phyloP scores from a whole-genome alignment of 2,329 filamentous ascomycete genomes.

The Lachnellula arida region DNA sequence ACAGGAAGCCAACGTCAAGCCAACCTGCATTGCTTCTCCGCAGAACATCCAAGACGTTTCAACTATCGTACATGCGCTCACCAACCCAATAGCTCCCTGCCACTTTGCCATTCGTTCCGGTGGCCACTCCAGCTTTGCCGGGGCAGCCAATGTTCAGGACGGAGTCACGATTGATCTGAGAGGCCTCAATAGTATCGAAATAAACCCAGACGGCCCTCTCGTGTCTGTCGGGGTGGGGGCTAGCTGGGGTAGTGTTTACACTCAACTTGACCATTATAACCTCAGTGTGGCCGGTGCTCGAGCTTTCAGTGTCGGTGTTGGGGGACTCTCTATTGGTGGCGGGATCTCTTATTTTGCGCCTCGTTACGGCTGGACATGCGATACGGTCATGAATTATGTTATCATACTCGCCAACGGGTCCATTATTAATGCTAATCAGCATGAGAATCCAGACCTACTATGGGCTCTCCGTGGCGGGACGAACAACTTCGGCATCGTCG shows the following conservation, averaged over 20 bases:
- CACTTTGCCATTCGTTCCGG: constrained; percentile 23
- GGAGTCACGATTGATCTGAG: constrained; percentile 47
- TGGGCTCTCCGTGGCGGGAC: constrained; percentile 34
- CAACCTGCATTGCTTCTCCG: constrained; percentile 21
- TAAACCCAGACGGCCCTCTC: constrained; percentile 25
- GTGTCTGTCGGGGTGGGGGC: constrained; percentile 35
- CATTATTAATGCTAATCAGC: constrained; percentile 24
- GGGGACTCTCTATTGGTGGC: constrained; percentile 21
- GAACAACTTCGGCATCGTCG: constrained; percentile 24
- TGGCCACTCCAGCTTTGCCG: constrained; percentile 32
- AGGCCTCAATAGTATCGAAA: constrained; percentile 22
- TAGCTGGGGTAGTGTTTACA: constrained; percentile 38
- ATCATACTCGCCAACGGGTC: constrained; percentile 32
- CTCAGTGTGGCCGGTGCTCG: constrained; percentile 37
- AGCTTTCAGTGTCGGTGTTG: constrained; percentile 22
- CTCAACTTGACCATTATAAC: constrained; percentile 28
- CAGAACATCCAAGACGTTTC: constrained; percentile 19
- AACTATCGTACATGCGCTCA: constrained; percentile 9
- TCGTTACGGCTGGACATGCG: neutral
- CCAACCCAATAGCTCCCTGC: constrained; percentile 11
- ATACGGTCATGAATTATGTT: constrained; percentile 5
- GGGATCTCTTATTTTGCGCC: constrained; percentile 16
- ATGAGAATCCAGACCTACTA: constrained; percentile 28
- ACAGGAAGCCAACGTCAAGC: constrained; percentile 13
- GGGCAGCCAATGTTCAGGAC: constrained; percentile 45